Base-by-base conservation (phyloP, 257 asterid species). In the Nicotiana tabacum region DNA sequence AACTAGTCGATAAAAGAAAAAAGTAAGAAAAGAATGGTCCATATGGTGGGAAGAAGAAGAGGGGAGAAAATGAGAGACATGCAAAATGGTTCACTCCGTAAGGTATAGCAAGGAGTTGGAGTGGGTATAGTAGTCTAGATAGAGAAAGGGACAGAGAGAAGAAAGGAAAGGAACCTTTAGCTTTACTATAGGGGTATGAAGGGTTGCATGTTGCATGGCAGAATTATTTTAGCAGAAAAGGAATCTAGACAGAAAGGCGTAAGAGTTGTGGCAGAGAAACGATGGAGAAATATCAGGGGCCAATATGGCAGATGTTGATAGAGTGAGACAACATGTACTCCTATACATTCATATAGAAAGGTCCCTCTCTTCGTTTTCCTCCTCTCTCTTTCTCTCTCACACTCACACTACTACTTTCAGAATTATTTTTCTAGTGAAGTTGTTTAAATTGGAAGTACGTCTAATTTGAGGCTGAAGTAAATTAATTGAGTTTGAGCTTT, bases 321-420 rank as follows among this genome's bases (percentile, higher is more conserved):
- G 79, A 74, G 79, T 74, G 79, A 74, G 79, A 74, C 79, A 74
- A 48, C 61, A 74, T 74, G 79, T 48, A 74, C 62, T 48, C 62
- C 32, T 33, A 53, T 3, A 51, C 17, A 51, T 51, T 12, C 1
- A 51, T 27, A 48, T 15, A 48, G 79, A 24, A 9, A 74, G 13
- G 79, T 74, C 79, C 79, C 79, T 74, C 78, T 70, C 78, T 2
- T 2, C 21, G 3, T 37, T 69, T 66, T 69, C 39, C 56, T 11
- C 29, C 24, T 70, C 21, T 15, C 60, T 17, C 6, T 17, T 4
- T 15, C 60, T 55, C n/a, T 55, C 60, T 4, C 60, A 4, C 60
- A 4, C 60, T 1, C n/a, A 55, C 60, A 4, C 58, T 4, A 53
- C 58, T 13, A 13, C 2, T 53, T 2, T 13, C 18, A 53, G 1